Conservation (phyloP, 805 yeast genomes). For the Ascoidea asiatica region DNA sequence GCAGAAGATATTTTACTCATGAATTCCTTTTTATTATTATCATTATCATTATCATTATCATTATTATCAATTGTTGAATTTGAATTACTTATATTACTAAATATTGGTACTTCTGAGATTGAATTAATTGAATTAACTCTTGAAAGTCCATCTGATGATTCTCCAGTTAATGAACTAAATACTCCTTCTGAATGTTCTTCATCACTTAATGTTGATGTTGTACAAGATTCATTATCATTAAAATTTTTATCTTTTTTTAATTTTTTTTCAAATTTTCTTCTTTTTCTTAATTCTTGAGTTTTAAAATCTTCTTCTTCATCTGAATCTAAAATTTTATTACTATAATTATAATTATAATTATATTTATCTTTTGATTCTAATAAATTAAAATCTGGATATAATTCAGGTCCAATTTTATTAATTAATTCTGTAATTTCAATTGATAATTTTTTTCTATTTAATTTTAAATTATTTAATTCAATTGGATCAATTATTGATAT, state of each 20-base stretch:
- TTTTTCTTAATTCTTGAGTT: slow-evolving; percentile 9
- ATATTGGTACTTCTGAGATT: slow-evolving; percentile 50
- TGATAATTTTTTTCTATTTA: slow-evolving; percentile 46
- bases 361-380: slow-evolving; percentile 16
- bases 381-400: slow-evolving; percentile 73
- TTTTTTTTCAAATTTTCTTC: slow-evolving; percentile 6
- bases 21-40: not conserved
- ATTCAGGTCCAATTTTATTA: slow-evolving; percentile 68
- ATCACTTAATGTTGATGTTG: not conserved
- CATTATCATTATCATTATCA: not conserved
- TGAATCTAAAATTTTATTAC: not conserved
- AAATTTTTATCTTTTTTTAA: not conserved
- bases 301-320: slow-evolving; percentile 7
- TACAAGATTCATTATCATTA: no score
- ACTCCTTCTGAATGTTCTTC: no score
- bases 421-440: slow-evolving; percentile 67
- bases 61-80: no score
- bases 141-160: slow-evolving; percentile 41
- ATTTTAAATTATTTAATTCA: slow-evolving; percentile 38
- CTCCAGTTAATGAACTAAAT: not conserved
- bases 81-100: slow-evolving; percentile 11
- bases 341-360: slow-evolving; percentile 11
- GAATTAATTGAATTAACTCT: slow-evolving; percentile 49
- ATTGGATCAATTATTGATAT: slow-evolving; percentile 39
- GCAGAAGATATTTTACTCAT: no score